phyloP scores from a whole-genome alignment of 2,329 filamentous ascomycete species.

The Hypoxylon sp. region DNA sequence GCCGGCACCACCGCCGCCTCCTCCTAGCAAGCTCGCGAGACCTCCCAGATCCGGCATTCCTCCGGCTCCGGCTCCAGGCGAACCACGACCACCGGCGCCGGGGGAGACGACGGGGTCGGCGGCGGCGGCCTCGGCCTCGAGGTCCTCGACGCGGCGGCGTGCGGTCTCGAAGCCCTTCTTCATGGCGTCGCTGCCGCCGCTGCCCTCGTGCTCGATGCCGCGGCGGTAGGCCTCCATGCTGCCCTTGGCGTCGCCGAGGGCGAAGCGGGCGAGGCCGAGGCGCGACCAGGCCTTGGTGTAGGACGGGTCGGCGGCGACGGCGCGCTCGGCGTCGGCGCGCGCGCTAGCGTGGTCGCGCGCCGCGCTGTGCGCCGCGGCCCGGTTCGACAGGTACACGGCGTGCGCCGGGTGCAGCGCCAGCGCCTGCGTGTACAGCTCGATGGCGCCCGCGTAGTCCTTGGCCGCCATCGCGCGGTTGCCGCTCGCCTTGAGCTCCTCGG shows the following conservation, averaged over 20 bases:
- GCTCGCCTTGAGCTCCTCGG: conserved; percentile 86
- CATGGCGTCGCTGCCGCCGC: conserved; percentile 95
- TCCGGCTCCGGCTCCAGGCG: conserved; percentile 66
- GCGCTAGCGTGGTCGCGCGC: conserved; percentile 85
- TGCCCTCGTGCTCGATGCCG: conserved; percentile 93
- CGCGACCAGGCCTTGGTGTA: conserved; percentile 99
- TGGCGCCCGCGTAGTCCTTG: conserved; percentile 86
- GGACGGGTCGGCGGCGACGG: conserved; percentile 83
- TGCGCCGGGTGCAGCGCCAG: conserved; percentile 83
- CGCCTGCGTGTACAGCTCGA: conserved; percentile 88
- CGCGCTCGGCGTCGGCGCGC: conserved; percentile 86
- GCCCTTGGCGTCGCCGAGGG: conserved; percentile 87
- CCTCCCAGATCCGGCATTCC: conserved; percentile 73
- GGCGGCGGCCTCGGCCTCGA: conserved; percentile 63
- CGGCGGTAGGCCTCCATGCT: conserved; percentile 94
- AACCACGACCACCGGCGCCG: conserved; percentile 51
- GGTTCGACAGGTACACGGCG: conserved; percentile 97
- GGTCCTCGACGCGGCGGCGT: conserved; percentile 84
- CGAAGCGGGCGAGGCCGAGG: conserved; percentile 89
- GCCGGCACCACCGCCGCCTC: conserved; percentile 54
- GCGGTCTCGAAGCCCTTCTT: conserved; percentile 96
- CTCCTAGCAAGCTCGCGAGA: conserved; percentile 76
- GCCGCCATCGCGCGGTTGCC: conserved; percentile 95
- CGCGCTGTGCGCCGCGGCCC: conserved; percentile 90
- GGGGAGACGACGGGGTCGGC: conserved; percentile 53